These are phyloP conservation scores for Symbiodinium natans DNA, from an alignment of 73 alveolate species.

Conservation along the genomic window DNA sequence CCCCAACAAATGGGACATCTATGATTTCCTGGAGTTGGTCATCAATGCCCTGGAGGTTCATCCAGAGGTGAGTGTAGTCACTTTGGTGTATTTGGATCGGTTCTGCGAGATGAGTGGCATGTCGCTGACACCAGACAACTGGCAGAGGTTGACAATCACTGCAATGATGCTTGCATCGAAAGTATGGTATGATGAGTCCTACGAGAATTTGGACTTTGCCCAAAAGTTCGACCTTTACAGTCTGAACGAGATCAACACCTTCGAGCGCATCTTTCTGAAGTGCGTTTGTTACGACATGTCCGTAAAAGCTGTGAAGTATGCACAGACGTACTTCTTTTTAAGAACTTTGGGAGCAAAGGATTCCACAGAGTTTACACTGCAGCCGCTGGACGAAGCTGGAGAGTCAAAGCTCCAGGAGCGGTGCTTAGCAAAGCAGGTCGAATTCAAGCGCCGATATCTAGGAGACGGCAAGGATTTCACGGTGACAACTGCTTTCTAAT, in stretches of 20 bases:
- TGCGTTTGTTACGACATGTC: slow-evolving; percentile 97
- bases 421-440: slow-evolving; percentile 64
- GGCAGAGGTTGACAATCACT: slow-evolving; percentile 98
- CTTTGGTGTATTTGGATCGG: slow-evolving; percentile 98
- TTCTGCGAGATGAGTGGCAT: slow-evolving; percentile 98
- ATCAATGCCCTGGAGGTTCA: slow-evolving; percentile 40
- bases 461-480: slow-evolving; percentile 73
- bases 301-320: slow-evolving; percentile 98
- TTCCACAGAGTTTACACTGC: slow-evolving; percentile 95
- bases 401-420: slow-evolving; percentile 67
- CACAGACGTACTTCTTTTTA: slow-evolving; percentile 98
- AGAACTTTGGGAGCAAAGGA: slow-evolving; percentile 98
- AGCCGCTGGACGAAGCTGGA: slow-evolving; percentile 95
- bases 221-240: slow-evolving; percentile 98
- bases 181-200: slow-evolving; percentile 99
- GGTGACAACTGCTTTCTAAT: slow-evolving; percentile 62
- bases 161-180: slow-evolving; percentile 98
- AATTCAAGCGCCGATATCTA: slow-evolving; percentile 40
- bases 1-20: slow-evolving; percentile 86
- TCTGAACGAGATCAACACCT: slow-evolving; percentile 98
- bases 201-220: slow-evolving; percentile 99
- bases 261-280: slow-evolving; percentile 98
- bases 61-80: slow-evolving; percentile 89
- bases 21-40: slow-evolving; percentile 55
- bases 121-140: slow-evolving; percentile 98